These are phyloP conservation scores for Solanum infundibuliforme DNA, from an alignment of 257 asterid genomes.

Conservation along the genomic window DNA sequence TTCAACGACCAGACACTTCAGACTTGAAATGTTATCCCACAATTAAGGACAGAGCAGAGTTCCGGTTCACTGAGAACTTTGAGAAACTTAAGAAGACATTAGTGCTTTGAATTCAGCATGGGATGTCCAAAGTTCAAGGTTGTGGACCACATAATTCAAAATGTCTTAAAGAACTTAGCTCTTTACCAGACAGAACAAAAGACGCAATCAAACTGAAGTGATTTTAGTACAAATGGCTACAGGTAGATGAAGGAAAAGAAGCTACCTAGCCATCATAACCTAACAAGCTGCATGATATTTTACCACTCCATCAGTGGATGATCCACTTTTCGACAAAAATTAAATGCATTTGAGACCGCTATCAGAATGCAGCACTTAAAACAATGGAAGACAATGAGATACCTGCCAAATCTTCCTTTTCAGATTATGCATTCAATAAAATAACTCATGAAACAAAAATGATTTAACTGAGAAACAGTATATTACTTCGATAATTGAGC, in stretches of 20 bases:
- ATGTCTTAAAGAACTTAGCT: background rate
- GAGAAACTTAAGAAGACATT: background rate
- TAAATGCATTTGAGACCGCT: background rate
- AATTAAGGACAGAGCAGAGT: background rate
- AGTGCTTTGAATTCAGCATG: background rate
- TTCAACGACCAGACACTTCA: background rate
- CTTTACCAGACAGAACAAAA: background rate
- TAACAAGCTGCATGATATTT: background rate
- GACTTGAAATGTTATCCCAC: background rate
- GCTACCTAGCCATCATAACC: background rate
- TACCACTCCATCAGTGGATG: background rate
- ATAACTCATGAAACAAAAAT: background rate
- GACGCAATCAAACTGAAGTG: background rate
- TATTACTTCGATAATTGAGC: conserved; percentile 85
- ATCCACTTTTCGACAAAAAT: background rate
- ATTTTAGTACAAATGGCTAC: background rate
- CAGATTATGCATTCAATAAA: background rate
- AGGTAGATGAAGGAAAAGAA: background rate
- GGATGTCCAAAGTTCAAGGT: background rate
- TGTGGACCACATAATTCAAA: background rate
- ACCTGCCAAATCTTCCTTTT: background rate
- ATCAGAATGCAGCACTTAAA: background rate
- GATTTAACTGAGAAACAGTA: background rate
- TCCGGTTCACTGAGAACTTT: background rate
- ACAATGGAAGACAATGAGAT: background rate